Base-by-base conservation (phyloP, 106 monocot species). In the Xerophyta viscosa region DNA sequence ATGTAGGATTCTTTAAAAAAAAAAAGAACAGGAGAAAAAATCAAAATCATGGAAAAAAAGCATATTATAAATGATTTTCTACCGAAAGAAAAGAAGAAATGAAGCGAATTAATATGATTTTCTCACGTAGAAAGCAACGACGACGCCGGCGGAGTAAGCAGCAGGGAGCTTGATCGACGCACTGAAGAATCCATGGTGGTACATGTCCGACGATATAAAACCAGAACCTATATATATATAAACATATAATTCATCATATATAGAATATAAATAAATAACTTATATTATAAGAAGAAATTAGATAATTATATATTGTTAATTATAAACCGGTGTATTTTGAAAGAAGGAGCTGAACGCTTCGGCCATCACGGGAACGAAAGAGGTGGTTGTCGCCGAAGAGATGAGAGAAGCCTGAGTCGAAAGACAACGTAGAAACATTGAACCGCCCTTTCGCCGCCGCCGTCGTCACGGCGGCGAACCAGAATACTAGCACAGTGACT, bases 101-200 rank as follows among this genome's bases (percentile, higher is more conserved):
- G n/a, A n/a, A n/a, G n/a, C n/a, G n/a, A n/a, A n/a, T n/a, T n/a
- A n/a, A n/a, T n/a, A n/a, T n/a, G n/a, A n/a, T n/a, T n/a, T n/a
- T n/a, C 46, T 36, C 20, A 70, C 70, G 29, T 71, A 71, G 64
- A 71, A 71, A 2, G 70, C 70, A 7, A 71, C 70, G 11, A 71
- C 70, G 3, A 71, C 63, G 2, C 62, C 70, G 3, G 71, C 71
- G 21, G 71, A 48, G 24, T 71, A 71, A 46, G 37, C 51, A 3
- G 64, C 36, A 17, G 71, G 71, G 11, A 71, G 64, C 71, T 71
- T 71, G 43, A 71, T 64, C 41, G 71, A 57, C 17, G 71, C 71
- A 45, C 63, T 62, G 46, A 69, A 69, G 54, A 69, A 54, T 31
- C 60, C 69, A 69, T 69, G 19, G 3, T 52, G 18, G 48, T 70